phyloP scores from a whole-genome alignment of 768 basidiomycete genomes.

The Pholiota molesta region DNA sequence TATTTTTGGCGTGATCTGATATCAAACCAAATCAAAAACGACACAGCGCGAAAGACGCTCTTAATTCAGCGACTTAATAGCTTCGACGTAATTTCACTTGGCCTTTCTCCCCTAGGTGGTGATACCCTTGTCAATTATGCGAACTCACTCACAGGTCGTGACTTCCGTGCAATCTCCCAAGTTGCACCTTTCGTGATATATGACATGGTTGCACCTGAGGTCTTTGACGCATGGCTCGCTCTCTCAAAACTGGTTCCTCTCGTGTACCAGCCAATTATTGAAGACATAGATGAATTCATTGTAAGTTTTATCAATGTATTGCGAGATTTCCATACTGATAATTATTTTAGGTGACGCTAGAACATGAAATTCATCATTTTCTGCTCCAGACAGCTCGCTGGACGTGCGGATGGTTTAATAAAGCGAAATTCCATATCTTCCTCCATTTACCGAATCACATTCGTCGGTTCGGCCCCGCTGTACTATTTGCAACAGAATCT shows the following conservation, averaged over 20 bases:
- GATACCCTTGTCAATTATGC: conserved; percentile 5
- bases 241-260: conserved; percentile 36
- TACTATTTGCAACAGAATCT: conserved; percentile 44
- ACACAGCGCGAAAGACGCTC: conserved; percentile 21
- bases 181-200: background rate
- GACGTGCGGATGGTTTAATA: conserved; percentile 40
- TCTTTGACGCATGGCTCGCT: conserved; percentile 34
- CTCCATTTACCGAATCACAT: conserved; percentile 40
- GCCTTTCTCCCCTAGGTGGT: conserved; percentile 21
- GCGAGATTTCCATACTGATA: too few relatives aligned
- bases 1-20: conserved; percentile 49
- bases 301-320: too few relatives aligned
- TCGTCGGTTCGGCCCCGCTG: conserved; percentile 41
- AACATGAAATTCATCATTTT: conserved; percentile 37
- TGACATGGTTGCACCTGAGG: conserved; percentile 11
- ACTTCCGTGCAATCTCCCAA: background rate
- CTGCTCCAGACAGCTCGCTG: conserved; percentile 31
- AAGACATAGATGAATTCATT: conserved; percentile 30
- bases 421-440: conserved; percentile 47
- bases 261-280: conserved; percentile 43
- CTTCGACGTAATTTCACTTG: conserved; percentile 35
- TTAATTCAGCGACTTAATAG: conserved; percentile 30
- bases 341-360: conserved; percentile 24
- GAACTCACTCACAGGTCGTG: background rate
- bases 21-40: conserved; percentile 24